A percentile compares a stretch with the other conserved stretches of the same genome.
Evolutionary conservation across 495 filamentous ascomycete species (phyloP).

Genomic region (Schizothecium vesticola): DNA sequence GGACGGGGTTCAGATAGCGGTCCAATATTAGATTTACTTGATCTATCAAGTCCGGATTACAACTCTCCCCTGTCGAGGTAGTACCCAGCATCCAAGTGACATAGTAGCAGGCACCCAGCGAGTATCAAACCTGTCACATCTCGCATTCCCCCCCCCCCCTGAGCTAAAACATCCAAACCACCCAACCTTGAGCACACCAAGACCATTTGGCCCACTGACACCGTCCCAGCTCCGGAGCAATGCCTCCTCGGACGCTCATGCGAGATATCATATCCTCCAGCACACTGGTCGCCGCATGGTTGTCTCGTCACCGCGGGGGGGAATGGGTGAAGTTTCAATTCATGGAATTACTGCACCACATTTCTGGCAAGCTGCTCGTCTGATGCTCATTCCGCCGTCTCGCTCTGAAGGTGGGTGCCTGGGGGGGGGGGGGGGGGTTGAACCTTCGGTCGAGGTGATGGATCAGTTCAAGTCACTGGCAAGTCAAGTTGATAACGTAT

Average conservation of each 20-base stretch:
- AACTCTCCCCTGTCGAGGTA: not conserved
- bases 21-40: not conserved
- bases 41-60: not conserved
- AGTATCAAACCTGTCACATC: not conserved
- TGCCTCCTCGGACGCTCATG: not conserved
- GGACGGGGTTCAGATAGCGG: no score
- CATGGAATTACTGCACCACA: no score
- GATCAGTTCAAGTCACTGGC: not conserved
- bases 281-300: not conserved
- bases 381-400: no score
- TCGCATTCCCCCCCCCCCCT: not conserved
- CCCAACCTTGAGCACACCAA: not conserved
- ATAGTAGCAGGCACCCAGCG: not conserved
- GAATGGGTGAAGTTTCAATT: no score
- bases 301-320: not conserved
- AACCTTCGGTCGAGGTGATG: no score
- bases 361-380: no score
- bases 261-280: not conserved
- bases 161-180: not conserved
- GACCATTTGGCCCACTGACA: not conserved
- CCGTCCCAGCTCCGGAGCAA: not conserved
- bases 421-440: no score
- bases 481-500: not conserved
- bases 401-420: no score
- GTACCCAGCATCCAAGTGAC: not conserved